Conservation (phyloP, 495 filamentous ascomycete genomes). For the Apodospora peruviana region DNA sequence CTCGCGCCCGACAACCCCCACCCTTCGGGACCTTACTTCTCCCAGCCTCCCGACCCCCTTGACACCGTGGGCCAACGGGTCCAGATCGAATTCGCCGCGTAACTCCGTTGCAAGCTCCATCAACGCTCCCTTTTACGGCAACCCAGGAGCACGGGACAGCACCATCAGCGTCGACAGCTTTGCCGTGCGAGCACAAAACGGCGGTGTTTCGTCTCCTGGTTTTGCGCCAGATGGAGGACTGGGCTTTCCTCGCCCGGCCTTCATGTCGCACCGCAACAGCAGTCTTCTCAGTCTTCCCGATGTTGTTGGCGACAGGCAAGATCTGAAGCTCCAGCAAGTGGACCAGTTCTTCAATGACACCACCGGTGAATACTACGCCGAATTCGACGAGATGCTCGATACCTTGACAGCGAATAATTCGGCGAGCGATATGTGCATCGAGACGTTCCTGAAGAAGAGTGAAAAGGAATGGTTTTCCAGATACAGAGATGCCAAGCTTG, state of each 20-base stretch:
- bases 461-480: conserved; percentile 61
- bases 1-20: conserved; percentile 5
- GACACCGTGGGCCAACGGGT: conserved; percentile 15
- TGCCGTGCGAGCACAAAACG: conserved; percentile 26
- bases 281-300: conserved; percentile 45
- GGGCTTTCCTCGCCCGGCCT: conserved; percentile 22
- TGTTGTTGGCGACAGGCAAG: conserved; percentile 56
- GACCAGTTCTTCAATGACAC: conserved; percentile 66
- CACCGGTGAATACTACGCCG: conserved; percentile 49
- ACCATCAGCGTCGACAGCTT: conserved; percentile 34
- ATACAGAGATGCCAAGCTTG: conserved; percentile 55
- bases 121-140: conserved; percentile 13
- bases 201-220: conserved; percentile 36
- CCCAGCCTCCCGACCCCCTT: conserved; percentile 18
- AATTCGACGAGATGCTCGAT: conserved; percentile 52
- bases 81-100: conserved; percentile 18
- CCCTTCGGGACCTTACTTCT: conserved; percentile 10
- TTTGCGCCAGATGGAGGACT: conserved; percentile 16
- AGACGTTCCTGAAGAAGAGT: conserved; percentile 54
- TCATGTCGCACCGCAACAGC: conserved; percentile 27
- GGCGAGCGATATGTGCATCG: conserved; percentile 53
- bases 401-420: conserved; percentile 49
- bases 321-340: conserved; percentile 59
- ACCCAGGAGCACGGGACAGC: conserved; percentile 23
- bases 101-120: conserved; percentile 19